Evolutionary conservation across 1,139 yeast species (phyloP).

Genomic region (Diutina rugosa): DNA sequence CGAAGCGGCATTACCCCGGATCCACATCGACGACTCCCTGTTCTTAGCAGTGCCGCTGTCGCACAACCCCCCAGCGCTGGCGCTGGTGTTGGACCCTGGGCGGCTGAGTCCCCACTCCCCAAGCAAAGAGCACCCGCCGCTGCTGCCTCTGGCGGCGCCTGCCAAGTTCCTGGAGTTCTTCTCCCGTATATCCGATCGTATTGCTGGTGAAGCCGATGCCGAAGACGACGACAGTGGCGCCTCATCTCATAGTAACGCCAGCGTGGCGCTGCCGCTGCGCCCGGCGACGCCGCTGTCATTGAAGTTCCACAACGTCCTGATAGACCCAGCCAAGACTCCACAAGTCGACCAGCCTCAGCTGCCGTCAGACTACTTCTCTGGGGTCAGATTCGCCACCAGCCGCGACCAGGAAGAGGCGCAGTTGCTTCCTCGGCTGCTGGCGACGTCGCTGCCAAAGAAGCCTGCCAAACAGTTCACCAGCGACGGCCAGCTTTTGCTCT

Average conservation of each 20-base stretch:
- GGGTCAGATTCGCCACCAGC: neutral
- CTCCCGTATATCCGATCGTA: conserved; percentile 27
- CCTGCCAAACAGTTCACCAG: neutral
- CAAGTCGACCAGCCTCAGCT: neutral
- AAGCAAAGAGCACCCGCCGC: conserved; percentile 5
- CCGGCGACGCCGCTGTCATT: conserved; percentile 7
- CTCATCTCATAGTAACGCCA: neutral
- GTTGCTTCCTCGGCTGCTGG: conserved; percentile 1
- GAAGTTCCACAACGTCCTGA: conserved; percentile 3
- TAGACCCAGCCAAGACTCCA: neutral
- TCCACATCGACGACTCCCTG: neutral
- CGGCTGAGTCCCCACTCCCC: conserved; percentile 3
- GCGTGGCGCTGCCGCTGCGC: neutral
- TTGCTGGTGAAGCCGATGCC: conserved; percentile 20
- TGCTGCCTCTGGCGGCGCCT: conserved; percentile 10
- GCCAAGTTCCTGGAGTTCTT: conserved; percentile 16
- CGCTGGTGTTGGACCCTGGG: conserved; percentile 4
- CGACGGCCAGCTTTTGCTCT: conserved; percentile 12
- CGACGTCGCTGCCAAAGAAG: neutral
- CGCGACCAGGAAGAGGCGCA: neutral
- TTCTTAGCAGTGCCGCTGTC: neutral
- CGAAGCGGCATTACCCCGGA: neutral
- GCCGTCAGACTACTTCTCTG: neutral
- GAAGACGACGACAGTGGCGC: neutral
- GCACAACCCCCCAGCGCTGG: neutral